Evolutionary conservation across 495 filamentous ascomycete species (phyloP).

Genomic region (Talaromyces proteolyticus): DNA sequence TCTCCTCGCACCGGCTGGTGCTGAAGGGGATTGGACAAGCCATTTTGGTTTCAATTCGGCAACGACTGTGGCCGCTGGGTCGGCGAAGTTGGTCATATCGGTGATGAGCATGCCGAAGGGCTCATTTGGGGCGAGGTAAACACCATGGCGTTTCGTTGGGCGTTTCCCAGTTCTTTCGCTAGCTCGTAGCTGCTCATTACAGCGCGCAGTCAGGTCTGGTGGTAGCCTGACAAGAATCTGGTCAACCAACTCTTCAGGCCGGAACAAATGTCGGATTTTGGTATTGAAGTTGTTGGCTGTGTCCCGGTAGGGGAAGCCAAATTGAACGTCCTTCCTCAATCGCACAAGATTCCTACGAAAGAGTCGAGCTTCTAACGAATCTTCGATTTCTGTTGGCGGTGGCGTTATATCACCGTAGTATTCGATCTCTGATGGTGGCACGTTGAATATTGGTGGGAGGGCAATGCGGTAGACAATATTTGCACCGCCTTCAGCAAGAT

Average conservation of each 20-base stretch:
- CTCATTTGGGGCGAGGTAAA: constrained; percentile 53
- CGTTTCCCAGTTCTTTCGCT: constrained; percentile 27
- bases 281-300: constrained; percentile 53
- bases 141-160: constrained; percentile 43
- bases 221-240: constrained; percentile 52
- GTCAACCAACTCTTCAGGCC: constrained; percentile 50
- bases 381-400: constrained; percentile 13
- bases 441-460: constrained; percentile 15
- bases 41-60: constrained; percentile 95
- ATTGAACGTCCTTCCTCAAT: constrained; percentile 57
- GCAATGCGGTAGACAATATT: constrained; percentile 63
- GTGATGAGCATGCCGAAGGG: constrained; percentile 66
- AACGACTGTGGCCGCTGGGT: constrained; percentile 31
- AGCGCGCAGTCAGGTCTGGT: constrained; percentile 32
- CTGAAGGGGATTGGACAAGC: constrained; percentile 77
- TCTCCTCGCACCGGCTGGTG: constrained; percentile 55
- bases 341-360: constrained; percentile 53
- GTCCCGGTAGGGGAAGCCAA: constrained; percentile 46
- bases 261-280: constrained; percentile 52
- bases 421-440: constrained; percentile 4
- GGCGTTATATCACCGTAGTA: constrained; percentile 8
- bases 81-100: constrained; percentile 62
- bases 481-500: constrained; percentile 63
- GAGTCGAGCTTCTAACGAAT: constrained; percentile 7
- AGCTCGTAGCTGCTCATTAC: constrained; percentile 43